Conservation (phyloP, 1,284 basidiomycete genomes). For the Neotropicomus parvogracilis region DNA sequence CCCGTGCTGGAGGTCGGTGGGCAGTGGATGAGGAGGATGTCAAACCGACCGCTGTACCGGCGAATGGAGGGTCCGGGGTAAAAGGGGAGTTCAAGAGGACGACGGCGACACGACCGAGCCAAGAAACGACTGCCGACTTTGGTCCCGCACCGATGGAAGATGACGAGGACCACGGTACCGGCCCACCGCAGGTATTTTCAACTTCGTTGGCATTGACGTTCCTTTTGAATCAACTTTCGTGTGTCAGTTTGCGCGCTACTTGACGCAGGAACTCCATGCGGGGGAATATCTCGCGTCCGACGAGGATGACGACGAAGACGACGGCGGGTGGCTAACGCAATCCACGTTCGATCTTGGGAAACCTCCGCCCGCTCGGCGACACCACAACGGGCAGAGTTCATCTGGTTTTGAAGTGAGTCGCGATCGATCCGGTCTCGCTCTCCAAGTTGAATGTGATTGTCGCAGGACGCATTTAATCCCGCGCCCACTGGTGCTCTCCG, state of each 20-base stretch:
- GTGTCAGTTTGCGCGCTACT: constrained; percentile 67
- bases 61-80: constrained; percentile 25
- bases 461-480: constrained; percentile 57
- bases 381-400: constrained; percentile 50
- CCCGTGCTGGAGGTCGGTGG: constrained; percentile 46
- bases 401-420: constrained; percentile 59
- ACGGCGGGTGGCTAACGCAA: constrained; percentile 73
- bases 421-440: neutral
- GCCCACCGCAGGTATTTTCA: constrained; percentile 49
- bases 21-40: constrained; percentile 69
- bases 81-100: constrained; percentile 60
- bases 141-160: constrained; percentile 49
- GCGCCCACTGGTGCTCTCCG: constrained; percentile 28
- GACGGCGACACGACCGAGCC: constrained; percentile 38
- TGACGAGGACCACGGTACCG: constrained; percentile 42
- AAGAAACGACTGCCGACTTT: constrained; percentile 65
- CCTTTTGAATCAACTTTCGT: neutral
- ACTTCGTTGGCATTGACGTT: constrained; percentile 1
- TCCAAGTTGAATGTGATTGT: constrained; percentile 1
- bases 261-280: constrained; percentile 68
- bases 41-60: constrained; percentile 27
- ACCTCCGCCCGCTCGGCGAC: constrained; percentile 52
- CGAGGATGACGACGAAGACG: constrained; percentile 68
- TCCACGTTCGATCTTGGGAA: constrained; percentile 63
- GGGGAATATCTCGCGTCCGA: constrained; percentile 55